Conservation (phyloP, 768 basidiomycete species). For the Naganishia antarctica region DNA sequence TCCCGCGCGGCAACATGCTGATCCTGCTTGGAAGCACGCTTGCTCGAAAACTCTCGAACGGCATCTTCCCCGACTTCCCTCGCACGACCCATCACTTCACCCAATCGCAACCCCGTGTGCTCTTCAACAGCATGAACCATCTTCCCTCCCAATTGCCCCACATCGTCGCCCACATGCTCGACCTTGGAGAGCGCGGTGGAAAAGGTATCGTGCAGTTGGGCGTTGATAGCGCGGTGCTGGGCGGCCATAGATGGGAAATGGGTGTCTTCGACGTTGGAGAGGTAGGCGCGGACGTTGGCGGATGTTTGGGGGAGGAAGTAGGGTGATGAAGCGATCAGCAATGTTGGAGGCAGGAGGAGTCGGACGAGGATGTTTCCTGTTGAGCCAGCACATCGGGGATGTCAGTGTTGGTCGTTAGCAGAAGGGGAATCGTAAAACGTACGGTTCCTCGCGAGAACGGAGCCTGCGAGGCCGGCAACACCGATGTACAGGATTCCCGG, state of each 20-base stretch:
- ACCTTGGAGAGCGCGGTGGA: slow-evolving; percentile 56
- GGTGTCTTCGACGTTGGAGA: slow-evolving; percentile 63
- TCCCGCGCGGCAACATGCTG: slow-evolving; percentile 8
- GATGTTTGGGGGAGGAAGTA: slow-evolving; percentile 86
- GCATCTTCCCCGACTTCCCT: slow-evolving; percentile 32
- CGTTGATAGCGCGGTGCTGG: slow-evolving; percentile 54
- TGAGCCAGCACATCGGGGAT: neutral
- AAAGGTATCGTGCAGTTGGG: slow-evolving; percentile 32
- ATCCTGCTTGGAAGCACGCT: slow-evolving; percentile 31
- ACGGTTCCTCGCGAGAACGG: slow-evolving; percentile 77
- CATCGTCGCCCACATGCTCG: slow-evolving; percentile 50
- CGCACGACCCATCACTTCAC: slow-evolving; percentile 58
- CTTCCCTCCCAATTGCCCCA: slow-evolving; percentile 50
- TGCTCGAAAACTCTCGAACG: slow-evolving; percentile 31
- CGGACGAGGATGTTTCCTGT: slow-evolving; percentile 59
- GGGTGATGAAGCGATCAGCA: slow-evolving; percentile 64
- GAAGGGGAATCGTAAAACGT: slow-evolving; percentile 3
- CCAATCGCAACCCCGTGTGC: slow-evolving; percentile 67
- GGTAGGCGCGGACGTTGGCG: slow-evolving; percentile 62
- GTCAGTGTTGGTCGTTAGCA: neutral
- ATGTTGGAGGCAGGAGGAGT: slow-evolving; percentile 68
- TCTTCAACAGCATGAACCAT: slow-evolving; percentile 61
- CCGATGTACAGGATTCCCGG: slow-evolving; percentile 89
- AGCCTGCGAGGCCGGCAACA: slow-evolving; percentile 78
- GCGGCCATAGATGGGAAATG: slow-evolving; percentile 67